These are phyloP conservation scores for Bonia amplexicaulis DNA, from an alignment of 176 grass and related monocot genomes.

Conservation along the genomic window DNA sequence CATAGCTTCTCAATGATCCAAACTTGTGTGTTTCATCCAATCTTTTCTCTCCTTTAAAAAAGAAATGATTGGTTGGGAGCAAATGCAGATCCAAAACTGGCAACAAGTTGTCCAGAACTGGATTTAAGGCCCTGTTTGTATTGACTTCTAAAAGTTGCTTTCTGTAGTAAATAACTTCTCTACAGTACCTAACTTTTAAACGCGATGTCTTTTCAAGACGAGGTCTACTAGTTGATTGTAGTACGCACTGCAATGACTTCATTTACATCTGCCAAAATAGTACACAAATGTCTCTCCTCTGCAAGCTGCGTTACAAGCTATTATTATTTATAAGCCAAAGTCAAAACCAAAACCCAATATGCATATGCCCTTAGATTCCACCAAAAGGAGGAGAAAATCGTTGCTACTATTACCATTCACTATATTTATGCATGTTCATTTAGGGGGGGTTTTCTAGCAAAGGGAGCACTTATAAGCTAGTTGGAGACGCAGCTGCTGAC, in stretches of 20 bases:
- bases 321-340: too few relatives aligned
- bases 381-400: not conserved
- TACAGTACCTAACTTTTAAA: too few relatives aligned
- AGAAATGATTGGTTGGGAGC: not conserved
- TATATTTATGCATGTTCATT: not conserved
- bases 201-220: too few relatives aligned
- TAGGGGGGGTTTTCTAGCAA: not conserved
- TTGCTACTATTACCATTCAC: not conserved
- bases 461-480: not conserved
- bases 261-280: too few relatives aligned
- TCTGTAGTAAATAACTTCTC: too few relatives aligned
- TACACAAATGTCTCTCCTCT: too few relatives aligned
- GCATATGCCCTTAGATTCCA: not conserved
- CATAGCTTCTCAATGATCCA: not conserved
- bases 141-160: too few relatives aligned
- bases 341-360: too few relatives aligned
- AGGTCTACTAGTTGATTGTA: too few relatives aligned
- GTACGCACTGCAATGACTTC: too few relatives aligned
- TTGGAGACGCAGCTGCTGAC: not conserved
- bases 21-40: not conserved
- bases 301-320: too few relatives aligned
- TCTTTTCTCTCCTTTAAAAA: not conserved
- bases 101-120: not conserved
- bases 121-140: not conserved
- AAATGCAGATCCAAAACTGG: conserved; percentile 21